These are phyloP conservation scores for Naganishia sp. DNA, from an alignment of 1,284 basidiomycete genomes.

Conservation along the genomic window DNA sequence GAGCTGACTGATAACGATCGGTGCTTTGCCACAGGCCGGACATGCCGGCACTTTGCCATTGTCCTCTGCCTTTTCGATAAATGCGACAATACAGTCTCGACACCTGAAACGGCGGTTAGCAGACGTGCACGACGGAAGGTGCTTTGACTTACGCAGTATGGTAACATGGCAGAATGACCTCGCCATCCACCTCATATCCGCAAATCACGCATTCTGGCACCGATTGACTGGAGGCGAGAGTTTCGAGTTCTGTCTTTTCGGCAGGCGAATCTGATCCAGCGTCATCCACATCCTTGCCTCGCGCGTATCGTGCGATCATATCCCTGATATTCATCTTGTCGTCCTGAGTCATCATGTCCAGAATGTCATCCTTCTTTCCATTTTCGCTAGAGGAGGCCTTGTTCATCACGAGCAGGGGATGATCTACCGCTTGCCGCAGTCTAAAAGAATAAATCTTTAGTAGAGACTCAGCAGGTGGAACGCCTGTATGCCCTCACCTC, in stretches of 20 bases:
- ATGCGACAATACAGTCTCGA: slow-evolving; percentile 53
- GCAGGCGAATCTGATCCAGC: slow-evolving; percentile 38
- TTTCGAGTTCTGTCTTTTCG: slow-evolving; percentile 43
- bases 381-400: slow-evolving; percentile 56
- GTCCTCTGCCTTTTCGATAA: slow-evolving; percentile 52
- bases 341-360: slow-evolving; percentile 52
- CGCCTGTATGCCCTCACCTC: slow-evolving; percentile 61
- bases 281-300: slow-evolving; percentile 50
- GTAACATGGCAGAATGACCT: slow-evolving; percentile 74
- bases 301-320: slow-evolving; percentile 64
- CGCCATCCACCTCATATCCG: slow-evolving; percentile 55
- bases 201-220: slow-evolving; percentile 85
- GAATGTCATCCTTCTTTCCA: slow-evolving; percentile 52
- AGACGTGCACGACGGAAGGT: background rate
- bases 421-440: slow-evolving; percentile 80
- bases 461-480: slow-evolving; percentile 16
- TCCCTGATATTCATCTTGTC: slow-evolving; percentile 61
- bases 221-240: slow-evolving; percentile 36
- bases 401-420: slow-evolving; percentile 70
- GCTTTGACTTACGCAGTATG: slow-evolving; percentile 66
- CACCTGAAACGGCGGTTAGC: slow-evolving; percentile 41
- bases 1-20: slow-evolving; percentile 42
- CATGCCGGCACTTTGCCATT: slow-evolving; percentile 48
- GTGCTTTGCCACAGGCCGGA: slow-evolving; percentile 50
- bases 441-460: slow-evolving; percentile 53